A percentile compares a stretch with the other conserved stretches of the same genome.
Conservation (phyloP, 2,329 filamentous ascomycete genomes). For the Diplodia scrobiculata region DNA sequence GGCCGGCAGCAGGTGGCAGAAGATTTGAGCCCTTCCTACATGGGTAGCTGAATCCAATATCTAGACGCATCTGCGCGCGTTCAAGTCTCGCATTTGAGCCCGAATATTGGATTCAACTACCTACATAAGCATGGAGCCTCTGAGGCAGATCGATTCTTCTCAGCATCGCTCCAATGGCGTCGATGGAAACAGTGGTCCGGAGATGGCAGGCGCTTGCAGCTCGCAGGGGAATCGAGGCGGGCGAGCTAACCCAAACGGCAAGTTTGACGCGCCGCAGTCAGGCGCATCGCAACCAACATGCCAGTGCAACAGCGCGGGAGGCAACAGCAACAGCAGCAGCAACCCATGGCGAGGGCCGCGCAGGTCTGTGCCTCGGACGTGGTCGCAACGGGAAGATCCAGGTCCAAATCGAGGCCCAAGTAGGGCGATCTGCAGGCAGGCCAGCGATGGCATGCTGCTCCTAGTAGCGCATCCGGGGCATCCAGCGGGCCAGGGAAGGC, state of each 20-base stretch:
- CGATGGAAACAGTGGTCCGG: too few relatives aligned
- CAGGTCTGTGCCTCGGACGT: conserved; percentile 1
- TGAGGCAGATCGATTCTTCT: too few relatives aligned
- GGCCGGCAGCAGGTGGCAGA: too few relatives aligned
- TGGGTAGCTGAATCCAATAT: too few relatives aligned
- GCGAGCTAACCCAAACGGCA: conserved; percentile 8
- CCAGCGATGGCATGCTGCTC: conserved; percentile 1
- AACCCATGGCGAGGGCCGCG: not conserved
- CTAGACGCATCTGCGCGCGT: too few relatives aligned
- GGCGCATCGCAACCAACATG: not conserved
- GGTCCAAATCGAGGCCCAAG: conserved; percentile 12
- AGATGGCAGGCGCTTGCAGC: too few relatives aligned
- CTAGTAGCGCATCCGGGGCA: conserved; percentile 10
- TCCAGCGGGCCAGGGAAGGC: not conserved
- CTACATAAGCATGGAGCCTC: too few relatives aligned
- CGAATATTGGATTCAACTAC: too few relatives aligned
- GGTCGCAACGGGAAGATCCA: conserved; percentile 10
- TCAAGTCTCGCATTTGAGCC: too few relatives aligned
- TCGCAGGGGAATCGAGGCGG: not conserved
- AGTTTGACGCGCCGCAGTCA: conserved; percentile 3
- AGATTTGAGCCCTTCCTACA: too few relatives aligned
- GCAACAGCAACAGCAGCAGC: not conserved
- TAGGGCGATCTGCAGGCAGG: conserved; percentile 18
- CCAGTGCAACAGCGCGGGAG: not conserved
- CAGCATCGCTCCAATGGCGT: too few relatives aligned